These are phyloP conservation scores for Sugiyamaella japonica DNA, from an alignment of 1,139 yeast genomes.

Conservation along the genomic window DNA sequence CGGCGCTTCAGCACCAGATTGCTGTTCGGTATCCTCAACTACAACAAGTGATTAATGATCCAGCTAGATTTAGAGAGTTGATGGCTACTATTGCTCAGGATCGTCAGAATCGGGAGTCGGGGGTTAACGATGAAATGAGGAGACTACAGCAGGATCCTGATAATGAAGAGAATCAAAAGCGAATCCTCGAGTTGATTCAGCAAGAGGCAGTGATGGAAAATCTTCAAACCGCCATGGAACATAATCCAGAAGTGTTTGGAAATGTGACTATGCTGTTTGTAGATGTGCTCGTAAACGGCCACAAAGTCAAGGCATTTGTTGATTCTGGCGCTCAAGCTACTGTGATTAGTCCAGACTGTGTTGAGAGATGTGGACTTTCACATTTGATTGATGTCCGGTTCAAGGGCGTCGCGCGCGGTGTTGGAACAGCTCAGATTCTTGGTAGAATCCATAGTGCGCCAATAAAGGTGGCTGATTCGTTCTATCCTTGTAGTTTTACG, in stretches of 20 bases:
- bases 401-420: slow-evolving; percentile 84
- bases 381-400: slow-evolving; percentile 80
- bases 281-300: slow-evolving; percentile 72
- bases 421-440: slow-evolving; percentile 73
- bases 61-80: slow-evolving; percentile 52
- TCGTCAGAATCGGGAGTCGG: slow-evolving; percentile 34
- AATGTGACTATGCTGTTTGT: slow-evolving; percentile 82
- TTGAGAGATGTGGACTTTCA: slow-evolving; percentile 67
- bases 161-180: slow-evolving; percentile 67
- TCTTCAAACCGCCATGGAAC: slow-evolving; percentile 74
- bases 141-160: slow-evolving; percentile 64
- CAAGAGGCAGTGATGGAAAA: slow-evolving; percentile 78
- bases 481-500: slow-evolving; percentile 75
- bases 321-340: slow-evolving; percentile 97
- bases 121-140: slow-evolving; percentile 47
- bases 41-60: slow-evolving; percentile 49
- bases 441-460: slow-evolving; percentile 93
- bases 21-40: slow-evolving; percentile 41
- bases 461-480: slow-evolving; percentile 66
- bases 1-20: slow-evolving; percentile 38
- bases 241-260: slow-evolving; percentile 87
- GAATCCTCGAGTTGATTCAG: slow-evolving; percentile 66
- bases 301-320: slow-evolving; percentile 84
- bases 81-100: slow-evolving; percentile 42
- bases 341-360: slow-evolving; percentile 73